Base-by-base conservation (phyloP, 768 basidiomycete species). In the Agaricus sinodeliciosus region DNA sequence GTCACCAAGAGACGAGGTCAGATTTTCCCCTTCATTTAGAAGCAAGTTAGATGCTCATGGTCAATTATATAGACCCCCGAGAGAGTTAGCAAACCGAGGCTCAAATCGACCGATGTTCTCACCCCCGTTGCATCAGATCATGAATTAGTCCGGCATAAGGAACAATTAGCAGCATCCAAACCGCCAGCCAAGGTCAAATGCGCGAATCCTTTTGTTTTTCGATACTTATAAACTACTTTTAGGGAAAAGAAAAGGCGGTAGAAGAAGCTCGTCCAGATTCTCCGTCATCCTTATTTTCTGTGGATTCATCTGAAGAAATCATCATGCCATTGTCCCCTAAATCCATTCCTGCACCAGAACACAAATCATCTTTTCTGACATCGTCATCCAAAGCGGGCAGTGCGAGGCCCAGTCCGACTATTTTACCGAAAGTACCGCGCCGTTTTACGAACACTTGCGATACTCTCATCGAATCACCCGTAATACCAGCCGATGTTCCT, bases 371-470 rank as follows among this genome's bases (percentile, higher is more conserved):
- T 43, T 12, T 37, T 18, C 16, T 19, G 19, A 13, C 19, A 9
- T 46, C 51, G 35, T 43, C 45, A 16, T 41, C 18, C 16, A 31
- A 35, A 34, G 16, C 27, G 15, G 22, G 45, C n/a, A 48, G 39
- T 12, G 5, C 16, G 5, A 54, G 44, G 16, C 26, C 48, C 6
- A 55, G 54, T 49, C 48, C 48, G 22, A 40, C 25, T 42, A 16
- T 43, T 37, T 40, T 56, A 40, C 19, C 56, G 6, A 63, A 57
- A 41, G 34, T 58, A 34, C 58, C 56, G 7, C 63, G 60, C 37
- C 62, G 53, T 15, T 39, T 35, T 11, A 50, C 56, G 37, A 61
- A 65, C 40, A 59, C 59, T 19, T 65, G 62, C 46, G 59, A 42
- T 49, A 68, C 61, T 34, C 43, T 60, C 31, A 57, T 51, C 2